These are phyloP conservation scores for Papiliotrema fonsecae DNA, from an alignment of 1,284 basidiomycete genomes.

Conservation along the genomic window DNA sequence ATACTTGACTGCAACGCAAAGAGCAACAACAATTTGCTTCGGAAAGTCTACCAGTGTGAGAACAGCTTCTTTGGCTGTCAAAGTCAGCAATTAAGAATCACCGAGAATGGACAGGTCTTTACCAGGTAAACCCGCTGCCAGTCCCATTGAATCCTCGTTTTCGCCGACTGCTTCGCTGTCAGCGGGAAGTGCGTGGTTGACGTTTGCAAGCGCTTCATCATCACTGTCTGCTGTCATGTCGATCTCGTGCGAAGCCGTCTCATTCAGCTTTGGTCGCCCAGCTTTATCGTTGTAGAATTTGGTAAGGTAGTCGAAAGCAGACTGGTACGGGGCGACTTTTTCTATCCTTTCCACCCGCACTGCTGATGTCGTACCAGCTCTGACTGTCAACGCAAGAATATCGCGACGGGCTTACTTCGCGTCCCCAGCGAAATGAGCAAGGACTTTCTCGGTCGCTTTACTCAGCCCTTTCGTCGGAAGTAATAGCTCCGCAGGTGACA, in stretches of 20 bases:
- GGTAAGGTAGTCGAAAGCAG: conserved; percentile 68
- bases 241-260: conserved; percentile 1
- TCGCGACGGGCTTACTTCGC: conserved; percentile 16
- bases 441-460: conserved; percentile 69
- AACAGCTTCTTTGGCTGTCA: conserved; percentile 35
- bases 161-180: not conserved
- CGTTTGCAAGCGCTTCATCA: not conserved
- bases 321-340: conserved; percentile 58
- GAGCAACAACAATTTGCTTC: conserved; percentile 56
- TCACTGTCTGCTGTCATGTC: conserved; percentile 6
- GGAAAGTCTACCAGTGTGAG: conserved; percentile 65
- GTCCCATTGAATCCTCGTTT: conserved; percentile 7
- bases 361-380: conserved; percentile 34
- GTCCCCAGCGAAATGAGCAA: conserved; percentile 61
- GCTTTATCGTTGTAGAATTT: conserved; percentile 59
- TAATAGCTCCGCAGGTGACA: conserved; percentile 76
- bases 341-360: conserved; percentile 63
- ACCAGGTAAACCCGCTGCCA: conserved; percentile 28
- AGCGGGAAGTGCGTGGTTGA: not conserved
- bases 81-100: too few relatives aligned
- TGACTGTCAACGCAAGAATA: not conserved
- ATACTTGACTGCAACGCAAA: conserved; percentile 73
- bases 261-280: conserved; percentile 12
- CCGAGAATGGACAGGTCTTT: too few relatives aligned
- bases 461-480: conserved; percentile 62